phyloP scores from a whole-genome alignment of 2,329 filamentous ascomycete species.

The Sporothrix globosa region DNA sequence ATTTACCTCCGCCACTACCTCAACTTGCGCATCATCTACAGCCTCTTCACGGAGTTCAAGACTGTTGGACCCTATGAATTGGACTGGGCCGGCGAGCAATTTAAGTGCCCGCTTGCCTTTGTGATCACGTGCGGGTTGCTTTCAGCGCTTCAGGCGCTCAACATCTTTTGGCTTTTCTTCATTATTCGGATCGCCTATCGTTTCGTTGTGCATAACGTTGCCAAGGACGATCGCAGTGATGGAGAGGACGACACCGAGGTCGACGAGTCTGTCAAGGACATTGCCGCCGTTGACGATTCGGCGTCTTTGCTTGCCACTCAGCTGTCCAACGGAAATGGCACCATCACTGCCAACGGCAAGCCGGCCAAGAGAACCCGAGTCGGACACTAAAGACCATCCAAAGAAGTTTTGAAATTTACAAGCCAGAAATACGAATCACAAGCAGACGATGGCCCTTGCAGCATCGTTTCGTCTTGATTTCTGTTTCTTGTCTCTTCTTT shows the following conservation, averaged over 20 bases:
- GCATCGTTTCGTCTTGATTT: background rate
- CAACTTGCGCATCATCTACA: constrained; percentile 76
- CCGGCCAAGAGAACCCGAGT: constrained; percentile 21
- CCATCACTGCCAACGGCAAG: constrained; percentile 37
- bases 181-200: constrained; percentile 75
- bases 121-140: constrained; percentile 69
- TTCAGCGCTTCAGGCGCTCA: constrained; percentile 70
- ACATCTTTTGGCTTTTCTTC: constrained; percentile 80
- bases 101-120: constrained; percentile 73
- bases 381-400: background rate
- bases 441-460: background rate
- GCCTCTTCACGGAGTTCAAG: constrained; percentile 73
- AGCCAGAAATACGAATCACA: background rate
- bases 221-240: constrained; percentile 73
- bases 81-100: constrained; percentile 75
- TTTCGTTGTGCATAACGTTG: constrained; percentile 63
- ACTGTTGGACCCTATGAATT: constrained; percentile 75
- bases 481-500: background rate
- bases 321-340: constrained; percentile 38
- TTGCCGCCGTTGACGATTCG: constrained; percentile 29
- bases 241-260: constrained; percentile 66
- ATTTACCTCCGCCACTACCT: constrained; percentile 87
- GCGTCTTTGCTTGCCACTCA: constrained; percentile 11
- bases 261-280: constrained; percentile 39
- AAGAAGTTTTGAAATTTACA: background rate